These are phyloP conservation scores for Lodderomyces metapsilosis DNA, from an alignment of 1,139 yeast genomes.

Conservation along the genomic window DNA sequence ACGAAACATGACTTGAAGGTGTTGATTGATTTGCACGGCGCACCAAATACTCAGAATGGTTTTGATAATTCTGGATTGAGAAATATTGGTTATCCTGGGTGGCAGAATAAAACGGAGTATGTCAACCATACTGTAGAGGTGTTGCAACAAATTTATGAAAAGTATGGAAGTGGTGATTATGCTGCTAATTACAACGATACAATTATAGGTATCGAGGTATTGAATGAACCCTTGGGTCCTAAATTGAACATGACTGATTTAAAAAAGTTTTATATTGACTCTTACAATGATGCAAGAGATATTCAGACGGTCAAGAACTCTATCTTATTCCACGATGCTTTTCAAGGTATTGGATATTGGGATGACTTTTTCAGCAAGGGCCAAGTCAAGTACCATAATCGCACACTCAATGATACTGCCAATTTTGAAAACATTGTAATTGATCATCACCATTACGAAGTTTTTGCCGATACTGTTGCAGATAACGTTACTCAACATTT, in stretches of 20 bases:
- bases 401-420: slow-evolving; percentile 13
- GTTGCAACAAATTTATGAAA: slow-evolving; percentile 40
- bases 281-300: slow-evolving; percentile 38
- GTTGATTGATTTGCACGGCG: slow-evolving; percentile 66
- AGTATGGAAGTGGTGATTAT: slow-evolving; percentile 38
- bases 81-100: slow-evolving; percentile 43
- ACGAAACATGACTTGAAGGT: slow-evolving; percentile 47
- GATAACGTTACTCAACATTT: slow-evolving; percentile 39
- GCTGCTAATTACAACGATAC: slow-evolving; percentile 40
- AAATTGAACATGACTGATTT: slow-evolving; percentile 36
- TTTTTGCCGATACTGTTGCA: slow-evolving; percentile 45
- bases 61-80: slow-evolving; percentile 66
- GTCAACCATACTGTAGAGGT: slow-evolving; percentile 44
- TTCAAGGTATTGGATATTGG: slow-evolving; percentile 52
- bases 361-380: slow-evolving; percentile 39
- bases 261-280: slow-evolving; percentile 38
- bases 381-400: slow-evolving; percentile 13
- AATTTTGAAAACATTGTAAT: slow-evolving; percentile 45
- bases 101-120: slow-evolving; percentile 48
- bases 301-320: slow-evolving; percentile 39
- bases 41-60: slow-evolving; percentile 71
- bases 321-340: slow-evolving; percentile 61
- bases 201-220: slow-evolving; percentile 59
- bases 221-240: slow-evolving; percentile 63
- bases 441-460: slow-evolving; percentile 68